Percentiles rank a stretch among this genome's conserved stretches.
These are phyloP conservation scores for Aspergillus persii DNA, from an alignment of 2,329 filamentous ascomycete species.

Conservation along the genomic window DNA sequence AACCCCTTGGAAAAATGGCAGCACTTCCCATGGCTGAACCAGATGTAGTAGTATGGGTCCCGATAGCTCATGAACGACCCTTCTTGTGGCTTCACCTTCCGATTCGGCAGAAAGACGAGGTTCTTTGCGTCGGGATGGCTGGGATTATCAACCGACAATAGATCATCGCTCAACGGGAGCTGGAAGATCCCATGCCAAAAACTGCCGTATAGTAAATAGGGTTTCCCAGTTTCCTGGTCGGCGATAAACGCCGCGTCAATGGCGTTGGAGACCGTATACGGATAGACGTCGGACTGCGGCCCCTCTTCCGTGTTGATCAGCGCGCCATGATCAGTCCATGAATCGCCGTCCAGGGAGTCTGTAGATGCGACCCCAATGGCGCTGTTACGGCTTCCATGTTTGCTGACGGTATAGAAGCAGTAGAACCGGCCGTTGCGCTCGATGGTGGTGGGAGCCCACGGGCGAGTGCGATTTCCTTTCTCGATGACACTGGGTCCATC, in stretches of 20 bases:
- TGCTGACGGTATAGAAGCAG: conserved; percentile 37
- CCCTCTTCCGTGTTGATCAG: conserved; percentile 33
- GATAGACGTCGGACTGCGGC: conserved; percentile 22
- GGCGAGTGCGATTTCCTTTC: conserved; percentile 29
- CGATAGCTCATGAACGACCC: conserved; percentile 37
- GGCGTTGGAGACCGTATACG: conserved; percentile 36
- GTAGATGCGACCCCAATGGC: conserved; percentile 37
- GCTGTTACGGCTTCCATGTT: conserved; percentile 28
- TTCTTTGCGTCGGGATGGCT: conserved; percentile 25
- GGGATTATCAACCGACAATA: conserved; percentile 27
- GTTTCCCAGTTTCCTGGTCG: conserved; percentile 22
- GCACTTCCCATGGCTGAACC: conserved; percentile 41
- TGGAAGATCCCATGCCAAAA: conserved; percentile 39
- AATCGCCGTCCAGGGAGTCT: conserved; percentile 18
- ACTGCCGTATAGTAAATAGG: conserved; percentile 36
- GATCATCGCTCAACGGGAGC: conserved; percentile 30
- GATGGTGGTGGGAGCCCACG: conserved; percentile 38
- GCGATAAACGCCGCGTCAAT: conserved; percentile 36
- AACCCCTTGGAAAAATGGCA: conserved; percentile 30
- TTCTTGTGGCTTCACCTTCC: conserved; percentile 28
- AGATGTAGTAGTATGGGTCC: conserved; percentile 38
- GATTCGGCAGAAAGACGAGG: conserved; percentile 24
- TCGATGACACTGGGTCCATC: conserved; percentile 29
- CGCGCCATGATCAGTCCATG: conserved; percentile 37
- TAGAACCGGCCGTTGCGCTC: conserved; percentile 31